phyloP scores from a whole-genome alignment of 441 rosid genomes.

The Mallotus repandus region DNA sequence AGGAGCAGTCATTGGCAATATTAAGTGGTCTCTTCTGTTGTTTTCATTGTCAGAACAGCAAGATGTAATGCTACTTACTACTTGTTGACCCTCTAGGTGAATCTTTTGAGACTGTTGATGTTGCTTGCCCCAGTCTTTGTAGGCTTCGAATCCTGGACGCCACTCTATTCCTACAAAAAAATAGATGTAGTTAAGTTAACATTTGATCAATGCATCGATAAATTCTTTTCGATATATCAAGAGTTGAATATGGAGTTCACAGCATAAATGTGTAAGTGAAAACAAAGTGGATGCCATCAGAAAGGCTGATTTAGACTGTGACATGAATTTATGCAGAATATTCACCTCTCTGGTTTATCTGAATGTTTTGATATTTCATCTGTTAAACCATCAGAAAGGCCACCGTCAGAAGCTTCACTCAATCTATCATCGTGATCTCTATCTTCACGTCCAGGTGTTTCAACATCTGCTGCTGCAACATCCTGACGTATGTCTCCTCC shows the following conservation, averaged over 20 bases:
- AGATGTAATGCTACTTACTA: slow-evolving; percentile 39
- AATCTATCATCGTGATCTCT: slow-evolving; percentile 45
- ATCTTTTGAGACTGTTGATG: slow-evolving; percentile 33
- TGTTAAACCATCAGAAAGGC: slow-evolving; percentile 37
- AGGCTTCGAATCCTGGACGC: slow-evolving; percentile 34
- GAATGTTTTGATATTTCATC: slow-evolving; percentile 32
- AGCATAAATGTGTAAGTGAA: too few relatives aligned
- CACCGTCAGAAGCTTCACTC: slow-evolving; percentile 45
- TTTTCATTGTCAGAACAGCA: not conserved
- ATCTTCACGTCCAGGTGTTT: slow-evolving; percentile 27
- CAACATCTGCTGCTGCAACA: slow-evolving; percentile 22
- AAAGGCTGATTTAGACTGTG: too few relatives aligned
- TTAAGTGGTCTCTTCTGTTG: not conserved
- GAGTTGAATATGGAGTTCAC: too few relatives aligned
- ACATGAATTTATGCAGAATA: not conserved
- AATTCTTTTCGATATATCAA: too few relatives aligned
- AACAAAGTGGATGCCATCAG: too few relatives aligned
- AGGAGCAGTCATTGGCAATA: slow-evolving; percentile 10
- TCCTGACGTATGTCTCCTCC: slow-evolving; percentile 19
- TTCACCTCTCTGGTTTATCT: slow-evolving; percentile 30
- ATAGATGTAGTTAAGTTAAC: not conserved
- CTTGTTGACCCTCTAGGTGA: slow-evolving; percentile 38
- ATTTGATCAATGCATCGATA: too few relatives aligned
- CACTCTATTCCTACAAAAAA: slow-evolving; percentile 38
- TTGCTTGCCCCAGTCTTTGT: slow-evolving; percentile 27